Conservation (phyloP, 495 filamentous ascomycete genomes). For the Melanomma pulvis-pyrius region DNA sequence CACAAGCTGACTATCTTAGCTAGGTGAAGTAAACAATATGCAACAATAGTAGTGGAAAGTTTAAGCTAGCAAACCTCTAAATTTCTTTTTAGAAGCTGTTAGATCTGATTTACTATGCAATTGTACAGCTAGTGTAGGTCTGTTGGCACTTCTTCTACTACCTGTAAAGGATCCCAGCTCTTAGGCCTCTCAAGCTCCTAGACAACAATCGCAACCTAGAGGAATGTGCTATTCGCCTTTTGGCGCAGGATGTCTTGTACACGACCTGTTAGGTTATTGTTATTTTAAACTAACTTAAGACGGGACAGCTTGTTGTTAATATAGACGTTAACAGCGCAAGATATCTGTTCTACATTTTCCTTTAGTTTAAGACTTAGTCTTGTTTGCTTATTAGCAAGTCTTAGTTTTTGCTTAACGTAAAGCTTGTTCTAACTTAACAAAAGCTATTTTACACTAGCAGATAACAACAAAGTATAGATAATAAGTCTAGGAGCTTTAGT, state of each 20-base stretch:
- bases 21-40: constrained; percentile 8
- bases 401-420: constrained; percentile 43
- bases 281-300: constrained; percentile 3
- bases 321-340: constrained; percentile 32
- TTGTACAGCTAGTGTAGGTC: constrained; percentile 16
- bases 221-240: constrained; percentile 44
- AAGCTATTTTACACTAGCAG: constrained; percentile 47
- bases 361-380: constrained; percentile 44
- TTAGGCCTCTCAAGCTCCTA: not conserved
- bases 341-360: constrained; percentile 37
- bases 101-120: constrained; percentile 14
- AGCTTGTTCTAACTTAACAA: constrained; percentile 45
- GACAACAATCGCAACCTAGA: constrained; percentile 44
- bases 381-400: constrained; percentile 7
- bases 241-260: constrained; percentile 30
- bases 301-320: constrained; percentile 43
- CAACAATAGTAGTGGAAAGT: not conserved
- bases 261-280: constrained; percentile 6
- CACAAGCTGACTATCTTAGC: not conserved
- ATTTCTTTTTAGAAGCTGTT: not conserved
- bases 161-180: not conserved
- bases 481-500: constrained; percentile 21
- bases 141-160: constrained; percentile 2
- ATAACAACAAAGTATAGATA: constrained; percentile 4
- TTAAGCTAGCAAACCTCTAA: constrained; percentile 5